phyloP scores from a whole-genome alignment of 2,329 filamentous ascomycete species.

The Paecilomyces niveus region DNA sequence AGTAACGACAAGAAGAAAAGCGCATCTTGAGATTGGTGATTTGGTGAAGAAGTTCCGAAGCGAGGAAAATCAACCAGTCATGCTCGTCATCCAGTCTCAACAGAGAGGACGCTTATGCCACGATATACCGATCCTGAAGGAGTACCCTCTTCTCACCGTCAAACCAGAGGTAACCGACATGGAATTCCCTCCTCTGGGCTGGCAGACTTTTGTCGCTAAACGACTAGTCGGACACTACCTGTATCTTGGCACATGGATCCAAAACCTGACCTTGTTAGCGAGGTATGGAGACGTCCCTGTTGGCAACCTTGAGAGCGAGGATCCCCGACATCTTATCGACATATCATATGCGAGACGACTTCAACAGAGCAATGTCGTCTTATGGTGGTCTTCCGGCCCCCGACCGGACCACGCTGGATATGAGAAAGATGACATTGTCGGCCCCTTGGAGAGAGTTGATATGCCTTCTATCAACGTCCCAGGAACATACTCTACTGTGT shows the following conservation, averaged over 20 bases:
- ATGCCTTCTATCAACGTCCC: slow-evolving; percentile 93
- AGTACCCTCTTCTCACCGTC: slow-evolving; percentile 76
- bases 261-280: slow-evolving; percentile 79
- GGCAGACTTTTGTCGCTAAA: slow-evolving; percentile 84
- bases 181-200: slow-evolving; percentile 82
- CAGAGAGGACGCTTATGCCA: slow-evolving; percentile 74
- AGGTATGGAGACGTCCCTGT: slow-evolving; percentile 90
- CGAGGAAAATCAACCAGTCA: slow-evolving; percentile 70
- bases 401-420: slow-evolving; percentile 93
- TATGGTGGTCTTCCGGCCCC: slow-evolving; percentile 91
- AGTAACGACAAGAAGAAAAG: slow-evolving; percentile 83
- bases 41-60: slow-evolving; percentile 82
- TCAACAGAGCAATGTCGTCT: slow-evolving; percentile 82
- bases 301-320: slow-evolving; percentile 90
- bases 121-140: slow-evolving; percentile 74
- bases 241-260: slow-evolving; percentile 84
- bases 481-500: slow-evolving; percentile 90
- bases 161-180: slow-evolving; percentile 78
- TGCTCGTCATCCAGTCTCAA: slow-evolving; percentile 87
- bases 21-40: slow-evolving; percentile 80
- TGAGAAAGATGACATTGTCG: slow-evolving; percentile 82
- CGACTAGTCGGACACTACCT: slow-evolving; percentile 85
- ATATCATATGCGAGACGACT: slow-evolving; percentile 86
- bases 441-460: slow-evolving; percentile 73
- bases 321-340: slow-evolving; percentile 91